Base-by-base conservation (phyloP, 768 basidiomycete genomes). In the Leccinum broughii region DNA sequence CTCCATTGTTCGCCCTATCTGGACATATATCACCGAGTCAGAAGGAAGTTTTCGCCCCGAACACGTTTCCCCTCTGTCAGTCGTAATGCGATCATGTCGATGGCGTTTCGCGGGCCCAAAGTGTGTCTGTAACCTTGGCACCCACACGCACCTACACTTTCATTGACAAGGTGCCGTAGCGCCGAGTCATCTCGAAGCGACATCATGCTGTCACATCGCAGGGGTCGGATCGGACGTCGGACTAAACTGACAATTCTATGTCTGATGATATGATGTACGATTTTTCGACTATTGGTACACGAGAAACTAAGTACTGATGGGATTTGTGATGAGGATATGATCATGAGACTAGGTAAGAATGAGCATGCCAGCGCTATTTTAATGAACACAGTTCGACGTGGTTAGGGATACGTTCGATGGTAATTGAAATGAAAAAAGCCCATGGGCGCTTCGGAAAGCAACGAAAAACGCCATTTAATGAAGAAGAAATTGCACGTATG, bases 1-100 rank as follows among this genome's bases (percentile, higher is more conserved):
- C 17, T 3, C 59, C 59, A 64, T 64, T 64, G 64, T 65, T 37
- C 59, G 55, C 63, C 54, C 6, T 5, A 55, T 65, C 37, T 30
- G 46, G 63, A 60, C 44, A 8, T 32, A 44, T 41, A 41, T 41
- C 39, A 41, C 39, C 39, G 41, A 44, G 41, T 44, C 41, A 44
- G 41, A 44, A 41, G 39, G 30, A 24, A 51, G 14, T 15, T 30
- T 17, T 28, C 14, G 15, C 17, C 48, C 22, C 20, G 48, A 8
- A 44, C 41, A 44, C 41, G 41, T 44, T 44, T 44, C 10, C 1
- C 34, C n/a, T 41, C 39, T 44, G 41, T 44, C 41, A 44, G 41
- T 44, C 41, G 41, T 20, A 44, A 44, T 44, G 41, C 41, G 41
- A 44, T 44, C 41, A 44, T 20, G 30, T 30, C 8, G n/a, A 44